Conservation (phyloP, 768 basidiomycete genomes). For the Atractiella rhizophila region DNA sequence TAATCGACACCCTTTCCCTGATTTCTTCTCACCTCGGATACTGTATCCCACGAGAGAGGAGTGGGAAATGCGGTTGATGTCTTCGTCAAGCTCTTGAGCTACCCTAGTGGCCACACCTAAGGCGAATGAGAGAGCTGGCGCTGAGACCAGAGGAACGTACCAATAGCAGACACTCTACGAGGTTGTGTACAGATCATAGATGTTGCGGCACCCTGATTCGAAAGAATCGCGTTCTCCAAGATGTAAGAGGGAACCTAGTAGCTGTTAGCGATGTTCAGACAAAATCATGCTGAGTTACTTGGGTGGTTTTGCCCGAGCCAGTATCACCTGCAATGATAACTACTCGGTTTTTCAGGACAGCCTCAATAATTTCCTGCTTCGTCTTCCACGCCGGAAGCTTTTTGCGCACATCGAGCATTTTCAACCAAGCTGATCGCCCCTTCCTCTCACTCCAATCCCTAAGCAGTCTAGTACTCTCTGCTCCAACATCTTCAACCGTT, state of each 20-base stretch:
- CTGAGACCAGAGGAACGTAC: no score
- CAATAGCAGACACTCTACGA: constrained; percentile 59
- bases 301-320: constrained; percentile 78
- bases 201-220: constrained; percentile 35
- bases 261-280: not conserved
- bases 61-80: constrained; percentile 34
- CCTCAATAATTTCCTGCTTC: constrained; percentile 35
- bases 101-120: constrained; percentile 72
- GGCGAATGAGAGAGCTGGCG: no score
- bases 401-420: constrained; percentile 33
- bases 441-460: no score
- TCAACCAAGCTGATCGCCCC: constrained; percentile 29
- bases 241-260: constrained; percentile 60
- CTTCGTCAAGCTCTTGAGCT: constrained; percentile 37
- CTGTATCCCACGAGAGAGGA: constrained; percentile 56
- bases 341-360: constrained; percentile 36
- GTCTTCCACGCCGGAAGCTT: constrained; percentile 53
- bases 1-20: constrained; percentile 39
- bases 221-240: constrained; percentile 49
- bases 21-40: constrained; percentile 62
- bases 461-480: not conserved
- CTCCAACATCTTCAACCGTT: no score
- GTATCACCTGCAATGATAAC: constrained; percentile 78
- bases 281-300: constrained; percentile 17
- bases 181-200: constrained; percentile 75